phyloP scores from a whole-genome alignment of 2,329 filamentous ascomycete genomes.

The Cordyceps fumosorosea region DNA sequence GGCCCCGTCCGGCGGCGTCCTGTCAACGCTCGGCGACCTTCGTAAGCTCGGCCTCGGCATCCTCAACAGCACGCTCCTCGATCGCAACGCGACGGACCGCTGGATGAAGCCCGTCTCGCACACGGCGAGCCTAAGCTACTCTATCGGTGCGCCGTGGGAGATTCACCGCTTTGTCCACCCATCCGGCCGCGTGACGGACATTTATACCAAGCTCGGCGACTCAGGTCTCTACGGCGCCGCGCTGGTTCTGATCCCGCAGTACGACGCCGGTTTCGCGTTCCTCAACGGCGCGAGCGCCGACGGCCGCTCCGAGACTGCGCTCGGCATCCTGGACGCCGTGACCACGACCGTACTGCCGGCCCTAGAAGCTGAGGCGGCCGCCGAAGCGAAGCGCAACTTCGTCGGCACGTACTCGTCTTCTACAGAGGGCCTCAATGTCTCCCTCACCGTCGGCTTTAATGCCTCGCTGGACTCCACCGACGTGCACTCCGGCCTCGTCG shows the following conservation, averaged over 20 bases:
- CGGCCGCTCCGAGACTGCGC: not conserved
- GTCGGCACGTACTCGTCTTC: conserved; percentile 14
- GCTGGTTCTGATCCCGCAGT: conserved; percentile 36
- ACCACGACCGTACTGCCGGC: conserved; percentile 11
- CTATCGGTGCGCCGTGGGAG: conserved; percentile 34
- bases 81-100: conserved; percentile 10
- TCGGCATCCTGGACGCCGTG: conserved; percentile 13
- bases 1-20: not conserved
- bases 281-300: conserved; percentile 28
- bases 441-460: conserved; percentile 14
- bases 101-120: conserved; percentile 36
- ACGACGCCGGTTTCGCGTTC: conserved; percentile 33
- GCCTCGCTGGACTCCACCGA: conserved; percentile 6
- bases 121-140: conserved; percentile 32
- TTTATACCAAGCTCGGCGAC: conserved; percentile 15
- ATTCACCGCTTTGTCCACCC: conserved; percentile 29
- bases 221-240: conserved; percentile 26
- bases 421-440: conserved; percentile 7
- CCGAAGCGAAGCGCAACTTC: conserved; percentile 14
- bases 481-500: conserved; percentile 6
- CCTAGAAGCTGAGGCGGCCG: conserved; percentile 11
- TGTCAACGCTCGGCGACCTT: conserved; percentile 4
- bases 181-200: conserved; percentile 35
- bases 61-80: conserved; percentile 4
- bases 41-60: conserved; percentile 4